Evolutionary conservation across 768 basidiomycete genomes (phyloP), one percentile per base, ranked within the genome.

Genomic region (Hypsizygus marmoreus): DNA sequence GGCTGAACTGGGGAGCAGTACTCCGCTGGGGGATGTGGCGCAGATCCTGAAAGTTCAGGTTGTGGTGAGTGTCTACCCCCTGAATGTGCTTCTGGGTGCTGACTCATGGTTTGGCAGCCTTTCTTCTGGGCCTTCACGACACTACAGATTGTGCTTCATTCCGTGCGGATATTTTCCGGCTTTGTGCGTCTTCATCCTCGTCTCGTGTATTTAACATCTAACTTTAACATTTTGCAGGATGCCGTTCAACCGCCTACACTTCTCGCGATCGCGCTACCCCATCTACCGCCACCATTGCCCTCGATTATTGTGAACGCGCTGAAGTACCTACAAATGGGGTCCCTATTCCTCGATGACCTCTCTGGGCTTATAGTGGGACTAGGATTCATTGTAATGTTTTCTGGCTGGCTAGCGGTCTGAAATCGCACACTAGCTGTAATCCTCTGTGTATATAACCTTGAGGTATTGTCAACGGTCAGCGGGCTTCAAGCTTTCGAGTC

Each of bases 71-170:
- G 8, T 25, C 43, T n/a, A n/a, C n/a, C n/a, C n/a, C 14, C 26
- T 30, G 28, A 6, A 20, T 29, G 36, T 20, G 13, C 13, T 4
- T 46, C 17, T 28, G n/a, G n/a, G 33, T 45, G 40, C 7, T 43
- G 30, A 24, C 43, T 36, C 23, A 14, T 36, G 13, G 32, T 14
- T 28, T 30, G n/a, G 13, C 51, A 91, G 88, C 82, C 87, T 1
- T 88, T 92, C 69, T 88, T 91, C 62, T 90, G 86, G 86, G 84
- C 79, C 6, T 91, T 91, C 49, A 78, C 80, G 29, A 85, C 89
- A 0, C 60, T 91, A 4, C 79, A 91, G 53, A 71, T 91, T 17
- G 74, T 75, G 14, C 58, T 92, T 33, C 87, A 91, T 55, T 88
- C 89, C 7, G 57, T 83, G 53, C 80, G 82, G 43, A 79, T 91